phyloP scores from a whole-genome alignment of 2,329 filamentous ascomycete species.

The Endothia cerciana region DNA sequence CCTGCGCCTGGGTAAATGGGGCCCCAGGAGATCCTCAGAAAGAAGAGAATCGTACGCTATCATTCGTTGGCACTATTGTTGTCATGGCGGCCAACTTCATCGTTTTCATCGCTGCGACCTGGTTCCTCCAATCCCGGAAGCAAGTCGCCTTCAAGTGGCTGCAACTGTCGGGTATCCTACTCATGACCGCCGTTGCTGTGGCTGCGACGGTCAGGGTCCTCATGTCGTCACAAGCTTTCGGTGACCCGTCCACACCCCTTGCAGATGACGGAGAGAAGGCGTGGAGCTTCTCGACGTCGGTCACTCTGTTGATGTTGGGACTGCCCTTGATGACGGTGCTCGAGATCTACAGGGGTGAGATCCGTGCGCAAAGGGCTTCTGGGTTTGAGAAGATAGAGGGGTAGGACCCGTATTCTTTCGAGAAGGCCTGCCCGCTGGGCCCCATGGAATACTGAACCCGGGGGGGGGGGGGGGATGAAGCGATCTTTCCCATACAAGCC shows the following conservation, averaged over 20 bases:
- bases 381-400: background rate
- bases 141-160: constrained; percentile 59
- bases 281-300: constrained; percentile 67
- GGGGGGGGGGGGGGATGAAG: background rate
- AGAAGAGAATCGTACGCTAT: constrained; percentile 48
- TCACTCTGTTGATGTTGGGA: constrained; percentile 62
- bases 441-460: background rate
- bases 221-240: constrained; percentile 64
- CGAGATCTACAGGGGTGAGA: constrained; percentile 49
- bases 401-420: background rate
- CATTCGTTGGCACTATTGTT: constrained; percentile 62
- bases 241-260: constrained; percentile 53
- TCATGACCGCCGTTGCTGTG: constrained; percentile 61
- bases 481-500: background rate
- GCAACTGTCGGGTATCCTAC: constrained; percentile 55
- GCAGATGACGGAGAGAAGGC: constrained; percentile 56
- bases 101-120: constrained; percentile 63
- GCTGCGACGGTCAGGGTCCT: constrained; percentile 62
- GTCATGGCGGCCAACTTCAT: constrained; percentile 63
- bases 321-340: constrained; percentile 62
- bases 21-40: constrained; percentile 41
- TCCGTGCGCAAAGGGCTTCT: background rate
- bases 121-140: constrained; percentile 63
- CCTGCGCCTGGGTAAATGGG: constrained; percentile 56
- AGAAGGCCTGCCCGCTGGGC: background rate